Base-by-base conservation (phyloP, 768 basidiomycete species). In the Tubosaeta sp. region DNA sequence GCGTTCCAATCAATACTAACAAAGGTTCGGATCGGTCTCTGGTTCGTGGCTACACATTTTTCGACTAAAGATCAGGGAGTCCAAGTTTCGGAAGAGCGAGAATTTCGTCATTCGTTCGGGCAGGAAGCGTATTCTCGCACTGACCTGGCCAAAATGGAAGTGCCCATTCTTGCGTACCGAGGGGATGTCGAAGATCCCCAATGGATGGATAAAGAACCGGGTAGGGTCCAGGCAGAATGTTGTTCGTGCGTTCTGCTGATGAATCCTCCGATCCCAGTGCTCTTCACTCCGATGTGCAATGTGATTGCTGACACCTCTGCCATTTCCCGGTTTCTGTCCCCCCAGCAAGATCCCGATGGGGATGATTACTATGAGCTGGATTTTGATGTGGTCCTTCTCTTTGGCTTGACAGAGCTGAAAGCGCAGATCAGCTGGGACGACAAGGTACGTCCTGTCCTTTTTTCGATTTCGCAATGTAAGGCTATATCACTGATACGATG, bases 401-500 rank as follows among this genome's bases (percentile, higher is more conserved):
- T 76, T 48, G 77, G 76, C 1, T 48, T 71, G 11, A 74, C 77
- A 0, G 78, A 79, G 48, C 51, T 78, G 41, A 73, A 75, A 55
- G 78, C 76, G 0, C 72, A 75, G 39, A 68, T 77, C 25, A 57
- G 66, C 5, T 79, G 78, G 78, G 57, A 59, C 9, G 71, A 77
- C 11, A 37, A 8, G 55, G 62, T 61, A 7, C 34, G 56, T 46
- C 29, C 16, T 22, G n/a, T 22, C 6, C n/a, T 16, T 31, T 16
- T n/a, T 42, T 1, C 29, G 29, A 6, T 2, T 7, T 6, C 5
- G 10, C 26, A 9, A 29, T 29, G 29, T 29, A 29, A 29, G 9
- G 29, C 29, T 5, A 29, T 11, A 9, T 7, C 14, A 12, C 14
- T 33, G 25, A 29, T n/a, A 32, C 11, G 19, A 14, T n/a, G 1